Evolutionary conservation across 2,329 filamentous ascomycete genomes (phyloP), one percentile per base, ranked within the genome.

Genomic region (Alternaria solani): DNA sequence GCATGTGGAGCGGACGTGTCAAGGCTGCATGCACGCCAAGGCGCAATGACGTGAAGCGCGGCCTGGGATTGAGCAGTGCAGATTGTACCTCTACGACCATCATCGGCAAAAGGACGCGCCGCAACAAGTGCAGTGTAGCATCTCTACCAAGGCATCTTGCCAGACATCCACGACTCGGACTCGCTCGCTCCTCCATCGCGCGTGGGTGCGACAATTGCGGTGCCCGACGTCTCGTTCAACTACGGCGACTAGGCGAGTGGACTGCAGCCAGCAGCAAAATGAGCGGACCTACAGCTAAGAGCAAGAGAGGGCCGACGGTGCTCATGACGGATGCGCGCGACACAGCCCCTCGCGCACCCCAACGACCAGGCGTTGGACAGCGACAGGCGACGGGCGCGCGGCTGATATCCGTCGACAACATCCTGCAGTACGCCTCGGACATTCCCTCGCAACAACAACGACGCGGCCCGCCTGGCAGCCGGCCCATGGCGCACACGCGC

Each of bases 381-480:
- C 74, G 79, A 49, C 77, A 79, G n/a, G 63, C 67, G 2, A 67
- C 70, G 55, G 74, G 38, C 42, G 71, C 65, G 68, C 94, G 88
- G 83, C 71, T 91, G 78, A 92, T 98, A 75, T 88, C 85, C 16
- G 94, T 99, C 78, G 95, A 99, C 81, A 96, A 94, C 76, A 91
- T 98, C 66, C 88, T 99, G 5, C 93, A 96, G 77, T 92, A 96
- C 81, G 91, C 93, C 61, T 95, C 93, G 51, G 94, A 97, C 74
- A 95, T 99, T 41, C 95, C 95, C 1, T 98, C 95, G 0, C 94
- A 93, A 72, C 94, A 93, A 72, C 94, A 97, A 78, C 92, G 93
- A 57, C 89, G 95, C 39, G 85, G 87, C 0, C 90, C 91, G 1
- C 89, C 88, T 6, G 81, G 83, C 30, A 79, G 83, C 28, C 79